Evolutionary conservation across 2,329 filamentous ascomycete species (phyloP), one percentile per base, ranked within the genome.

Genomic region (Ambrosiella xylebori): DNA sequence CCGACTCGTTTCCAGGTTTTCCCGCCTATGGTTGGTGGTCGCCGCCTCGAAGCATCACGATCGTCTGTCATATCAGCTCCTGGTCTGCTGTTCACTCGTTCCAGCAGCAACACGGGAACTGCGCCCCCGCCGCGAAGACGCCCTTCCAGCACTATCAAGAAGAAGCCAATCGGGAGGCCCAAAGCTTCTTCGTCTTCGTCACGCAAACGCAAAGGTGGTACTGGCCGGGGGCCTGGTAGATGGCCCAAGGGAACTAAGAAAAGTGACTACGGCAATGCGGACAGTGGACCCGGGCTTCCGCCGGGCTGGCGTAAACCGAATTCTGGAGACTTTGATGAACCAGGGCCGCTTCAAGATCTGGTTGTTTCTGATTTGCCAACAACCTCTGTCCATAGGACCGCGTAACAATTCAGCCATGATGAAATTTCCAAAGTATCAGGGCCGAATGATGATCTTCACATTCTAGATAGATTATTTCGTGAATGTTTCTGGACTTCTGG

Each of bases 1-100:
- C 73, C 81, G 0, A 81, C 75, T 1, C 79, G 87, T 39, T 94
- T 88, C 67, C 84, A 89, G 64, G 80, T 93, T 45, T 91, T 86
- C 65, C 88, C 88, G 7, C 79, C 84, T 0, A 70, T 85, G 7
- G 71, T 71, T 9, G 70, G 70, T 1, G 70, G 72, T 56, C 74
- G 78, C 19, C 73, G 78, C 6, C 66, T 69, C 13, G 75, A 75
- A 50, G 71, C 76, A 13, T 66, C 71, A 9, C 72, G 76, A 17
- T 66, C 69, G 17, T 70, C 68, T 7, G 69, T 73, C 70, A 75
- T 73, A 13, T 57, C 65, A 7, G 64, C 63, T 2, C 65, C 71
- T 2, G 63, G 64, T 1, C 71, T 73, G 11, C 67, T 69, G 35
- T 19, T 50, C 13, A 49, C 51, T 38, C 51, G 8, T 62, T 45